These are phyloP conservation scores for Suillus sp. DNA, from an alignment of 768 basidiomycete species.

Conservation along the genomic window DNA sequence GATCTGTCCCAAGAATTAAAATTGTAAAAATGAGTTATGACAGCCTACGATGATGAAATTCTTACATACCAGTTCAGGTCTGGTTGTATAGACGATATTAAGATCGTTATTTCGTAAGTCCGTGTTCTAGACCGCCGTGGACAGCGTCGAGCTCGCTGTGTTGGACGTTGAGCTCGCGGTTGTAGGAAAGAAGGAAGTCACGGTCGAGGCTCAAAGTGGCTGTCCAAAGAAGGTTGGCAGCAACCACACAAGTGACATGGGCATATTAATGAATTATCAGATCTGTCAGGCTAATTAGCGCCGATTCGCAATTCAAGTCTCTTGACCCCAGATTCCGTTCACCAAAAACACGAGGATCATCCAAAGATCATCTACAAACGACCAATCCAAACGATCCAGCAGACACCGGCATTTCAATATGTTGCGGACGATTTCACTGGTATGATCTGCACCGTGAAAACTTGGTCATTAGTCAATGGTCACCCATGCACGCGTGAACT, in stretches of 20 bases:
- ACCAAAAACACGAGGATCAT: neutral
- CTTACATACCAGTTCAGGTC: conserved; percentile 1
- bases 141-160: conserved; percentile 2
- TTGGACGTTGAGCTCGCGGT: conserved; percentile 2
- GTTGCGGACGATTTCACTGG: neutral
- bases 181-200: conserved; percentile 3
- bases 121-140: neutral
- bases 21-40: neutral
- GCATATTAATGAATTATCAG: conserved; percentile 3
- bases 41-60: neutral
- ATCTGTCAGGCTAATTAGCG: neutral
- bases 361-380: neutral
- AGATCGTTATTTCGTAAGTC: neutral
- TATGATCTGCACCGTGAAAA: conserved; percentile 9
- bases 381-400: conserved; percentile 9
- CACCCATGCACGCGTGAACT: neutral
- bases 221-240: neutral
- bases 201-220: neutral
- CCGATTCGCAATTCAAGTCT: neutral
- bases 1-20: neutral
- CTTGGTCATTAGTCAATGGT: neutral
- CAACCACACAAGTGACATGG: neutral
- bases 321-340: neutral
- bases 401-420: neutral
- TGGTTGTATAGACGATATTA: no score